Conservation (phyloP, 176 grass and related monocot species). For the Zizania latifolia region DNA sequence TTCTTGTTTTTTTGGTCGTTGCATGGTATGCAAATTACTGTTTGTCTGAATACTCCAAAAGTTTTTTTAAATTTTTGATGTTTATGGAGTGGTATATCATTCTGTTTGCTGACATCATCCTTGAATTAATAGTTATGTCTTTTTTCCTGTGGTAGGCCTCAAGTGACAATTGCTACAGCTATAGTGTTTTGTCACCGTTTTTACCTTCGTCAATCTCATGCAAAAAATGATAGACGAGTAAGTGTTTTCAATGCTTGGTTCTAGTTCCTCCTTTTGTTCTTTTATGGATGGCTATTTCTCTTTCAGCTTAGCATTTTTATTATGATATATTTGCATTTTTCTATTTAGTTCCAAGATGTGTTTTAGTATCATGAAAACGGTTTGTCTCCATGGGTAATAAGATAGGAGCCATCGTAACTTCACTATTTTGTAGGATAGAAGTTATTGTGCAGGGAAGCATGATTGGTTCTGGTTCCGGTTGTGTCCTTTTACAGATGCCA, state of each 20-base stretch:
- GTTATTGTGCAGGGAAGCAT: neutral
- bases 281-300: neutral
- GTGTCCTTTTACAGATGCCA: too few relatives aligned
- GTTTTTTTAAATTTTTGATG: neutral
- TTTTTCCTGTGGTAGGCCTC: constrained; percentile 57
- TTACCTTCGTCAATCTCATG: constrained; percentile 88
- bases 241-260: constrained; percentile 25
- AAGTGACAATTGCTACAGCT: constrained; percentile 85
- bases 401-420: neutral
- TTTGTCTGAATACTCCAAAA: neutral
- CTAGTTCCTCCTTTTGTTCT: neutral
- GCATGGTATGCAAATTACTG: neutral
- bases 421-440: neutral
- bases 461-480: too few relatives aligned
- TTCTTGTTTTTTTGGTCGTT: neutral
- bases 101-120: neutral
- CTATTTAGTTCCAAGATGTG: neutral
- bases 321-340: neutral
- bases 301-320: constrained; percentile 8
- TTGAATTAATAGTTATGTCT: constrained; percentile 3
- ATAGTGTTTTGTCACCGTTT: constrained; percentile 95
- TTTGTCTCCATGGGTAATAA: neutral
- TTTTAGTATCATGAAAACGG: neutral
- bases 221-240: constrained; percentile 93
- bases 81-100: neutral